Evolutionary conservation across 208 protist genomes (phyloP), one percentile per base, ranked within the genome.

Genomic region (Vickermania ingenoplastis): DNA sequence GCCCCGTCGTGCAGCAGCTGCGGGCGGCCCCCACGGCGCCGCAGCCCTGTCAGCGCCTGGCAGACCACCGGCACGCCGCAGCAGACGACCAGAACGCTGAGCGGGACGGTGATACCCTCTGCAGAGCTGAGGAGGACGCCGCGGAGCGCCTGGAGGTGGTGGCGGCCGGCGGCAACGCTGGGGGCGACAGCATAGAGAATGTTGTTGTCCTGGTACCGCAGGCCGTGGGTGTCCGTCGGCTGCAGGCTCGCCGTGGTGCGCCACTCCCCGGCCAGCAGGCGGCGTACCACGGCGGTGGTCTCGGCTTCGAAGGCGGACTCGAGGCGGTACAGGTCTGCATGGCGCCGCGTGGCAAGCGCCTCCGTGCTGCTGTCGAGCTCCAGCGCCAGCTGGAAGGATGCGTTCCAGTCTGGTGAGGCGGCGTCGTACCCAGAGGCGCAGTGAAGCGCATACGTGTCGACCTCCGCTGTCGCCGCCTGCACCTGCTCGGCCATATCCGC

Each of bases 351-450:
- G 0, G 85, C 75, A 22, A 75, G 60, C 51, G 53, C 61, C 45
- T 79, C 21, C 7, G 81, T 85, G 61, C 69, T 80, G 51, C 84
- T 78, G 48, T 78, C 77, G 67, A 79, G 73, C 68, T 85, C 81
- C 73, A 79, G 73, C 7, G 79, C 81, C 2, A 84, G 61, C 67
- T 92, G 85, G 53, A 83, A 92, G 28, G 77, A 53, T 22, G 77
- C 79, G 67, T 92, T 92, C 85, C 85, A 92, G 71, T 89, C 73
- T 2, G 54, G 23, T 28, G 41, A 63, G 0, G 61, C 77, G 7
- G 53, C 49, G n/a, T n/a, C n/a, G n/a, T n/a, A n/a, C 22, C 67
- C 79, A 26, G 84, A 77, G 45, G 64, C 53, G 27, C 67, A 48
- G 63, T 78, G 88, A 25, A 64, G 73, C 27, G 71, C 62, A 23